Evolutionary conservation across 2,329 filamentous ascomycete genomes (phyloP).

Genomic region (Rhynchosporium secalis): DNA sequence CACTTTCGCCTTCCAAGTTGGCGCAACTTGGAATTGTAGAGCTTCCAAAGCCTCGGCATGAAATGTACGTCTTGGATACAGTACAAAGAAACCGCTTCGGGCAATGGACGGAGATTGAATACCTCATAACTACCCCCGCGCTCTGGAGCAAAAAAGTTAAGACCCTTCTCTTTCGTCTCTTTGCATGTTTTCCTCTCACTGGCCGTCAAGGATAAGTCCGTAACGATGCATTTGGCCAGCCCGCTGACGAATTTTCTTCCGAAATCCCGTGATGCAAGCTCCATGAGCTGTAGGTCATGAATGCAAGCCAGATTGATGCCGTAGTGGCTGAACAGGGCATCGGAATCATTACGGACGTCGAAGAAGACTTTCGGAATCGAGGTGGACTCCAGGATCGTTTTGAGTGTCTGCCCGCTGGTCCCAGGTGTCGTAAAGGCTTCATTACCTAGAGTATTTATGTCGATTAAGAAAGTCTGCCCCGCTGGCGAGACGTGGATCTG

Average conservation of each 20-base stretch:
- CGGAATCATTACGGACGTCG: conserved; percentile 60
- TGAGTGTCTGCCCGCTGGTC: conserved; percentile 33
- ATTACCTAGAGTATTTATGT: conserved; percentile 39
- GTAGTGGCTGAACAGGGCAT: conserved; percentile 52
- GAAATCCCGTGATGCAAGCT: conserved; percentile 44
- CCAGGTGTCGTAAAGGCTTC: not conserved
- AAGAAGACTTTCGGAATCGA: conserved; percentile 54
- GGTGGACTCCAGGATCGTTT: conserved; percentile 47
- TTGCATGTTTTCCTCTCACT: conserved; percentile 36
- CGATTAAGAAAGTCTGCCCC: conserved; percentile 43
- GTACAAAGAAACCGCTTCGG: conserved; percentile 44
- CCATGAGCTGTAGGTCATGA: conserved; percentile 58
- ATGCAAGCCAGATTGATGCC: conserved; percentile 47
- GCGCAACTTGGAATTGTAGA: not conserved
- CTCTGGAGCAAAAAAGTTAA: conserved; percentile 44
- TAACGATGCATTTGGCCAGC: not conserved
- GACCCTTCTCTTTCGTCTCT: conserved; percentile 42
- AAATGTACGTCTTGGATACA: conserved; percentile 47
- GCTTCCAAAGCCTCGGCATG: not conserved
- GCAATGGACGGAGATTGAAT: conserved; percentile 50
- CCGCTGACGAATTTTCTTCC: not conserved
- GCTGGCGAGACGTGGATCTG: conserved; percentile 38
- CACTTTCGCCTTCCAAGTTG: not conserved
- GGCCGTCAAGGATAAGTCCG: not conserved
- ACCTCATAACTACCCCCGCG: conserved; percentile 48